Evolutionary conservation across 176 grass and related monocot species (phyloP).

Genomic region (Zea luxurians): DNA sequence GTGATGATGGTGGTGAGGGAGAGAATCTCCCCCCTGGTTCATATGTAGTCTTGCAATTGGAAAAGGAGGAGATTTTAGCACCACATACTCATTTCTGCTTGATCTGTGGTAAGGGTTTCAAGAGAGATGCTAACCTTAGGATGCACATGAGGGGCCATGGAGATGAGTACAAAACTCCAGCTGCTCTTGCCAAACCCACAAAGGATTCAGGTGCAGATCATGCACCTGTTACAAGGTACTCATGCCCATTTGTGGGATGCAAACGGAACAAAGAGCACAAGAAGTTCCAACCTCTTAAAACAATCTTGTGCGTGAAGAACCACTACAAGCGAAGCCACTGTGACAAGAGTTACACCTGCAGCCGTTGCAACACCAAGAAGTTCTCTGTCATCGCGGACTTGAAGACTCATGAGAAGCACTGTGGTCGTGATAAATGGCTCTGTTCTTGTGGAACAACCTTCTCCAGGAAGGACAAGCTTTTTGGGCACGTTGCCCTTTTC

Average conservation of each 20-base stretch:
- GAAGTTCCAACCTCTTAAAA: conserved; percentile 91
- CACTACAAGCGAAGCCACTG: conserved; percentile 95
- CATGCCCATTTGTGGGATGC: conserved; percentile 84
- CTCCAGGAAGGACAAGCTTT: conserved; percentile 87
- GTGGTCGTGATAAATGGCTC: conserved; percentile 84
- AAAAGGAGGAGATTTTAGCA: conserved; percentile 93
- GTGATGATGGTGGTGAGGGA: conserved; percentile 81
- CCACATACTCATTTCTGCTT: conserved; percentile 90
- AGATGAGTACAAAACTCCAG: conserved; percentile 85
- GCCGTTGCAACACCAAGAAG: conserved; percentile 82
- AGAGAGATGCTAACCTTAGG: conserved; percentile 89
- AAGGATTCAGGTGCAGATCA: conserved; percentile 57
- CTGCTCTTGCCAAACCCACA: conserved; percentile 75
- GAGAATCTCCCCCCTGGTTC: conserved; percentile 82
- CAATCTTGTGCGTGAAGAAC: conserved; percentile 90
- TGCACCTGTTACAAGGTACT: conserved; percentile 70
- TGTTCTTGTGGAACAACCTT: conserved; percentile 88
- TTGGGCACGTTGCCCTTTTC: conserved; percentile 84
- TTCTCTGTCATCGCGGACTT: conserved; percentile 80
- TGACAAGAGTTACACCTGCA: conserved; percentile 94
- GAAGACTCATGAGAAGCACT: conserved; percentile 93
- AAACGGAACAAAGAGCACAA: conserved; percentile 94
- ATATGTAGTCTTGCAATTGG: conserved; percentile 81
- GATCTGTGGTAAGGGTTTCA: conserved; percentile 95
- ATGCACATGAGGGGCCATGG: conserved; percentile 98